Conservation (phyloP, 345 rosid species). For the Mercurialis annua region DNA sequence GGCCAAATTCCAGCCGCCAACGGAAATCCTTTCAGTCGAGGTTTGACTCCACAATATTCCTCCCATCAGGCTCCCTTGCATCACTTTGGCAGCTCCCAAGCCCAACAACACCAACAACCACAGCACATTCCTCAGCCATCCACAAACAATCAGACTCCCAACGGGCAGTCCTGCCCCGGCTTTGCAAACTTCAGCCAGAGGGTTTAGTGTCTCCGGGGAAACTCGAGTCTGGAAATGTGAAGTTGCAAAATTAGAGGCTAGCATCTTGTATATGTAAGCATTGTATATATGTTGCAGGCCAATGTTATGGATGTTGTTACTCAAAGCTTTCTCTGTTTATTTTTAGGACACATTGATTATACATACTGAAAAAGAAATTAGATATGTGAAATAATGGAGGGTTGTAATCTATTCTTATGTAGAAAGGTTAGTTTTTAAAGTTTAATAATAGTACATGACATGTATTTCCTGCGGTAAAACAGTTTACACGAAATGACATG, state of each 20-base stretch:
- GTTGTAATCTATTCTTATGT: constrained; percentile 6
- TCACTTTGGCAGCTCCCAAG: constrained; percentile 43
- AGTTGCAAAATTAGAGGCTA: constrained; percentile 10
- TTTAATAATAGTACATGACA: not conserved
- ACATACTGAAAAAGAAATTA: constrained; percentile 14
- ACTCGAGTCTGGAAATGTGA: not conserved
- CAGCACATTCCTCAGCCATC: constrained; percentile 37
- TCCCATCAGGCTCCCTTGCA: constrained; percentile 45
- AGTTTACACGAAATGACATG: too few species aligned
- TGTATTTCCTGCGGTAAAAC: not conserved
- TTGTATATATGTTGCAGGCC: constrained; percentile 19
- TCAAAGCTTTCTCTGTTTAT: not conserved
- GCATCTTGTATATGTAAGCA: constrained; percentile 21
- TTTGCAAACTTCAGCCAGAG: constrained; percentile 27
- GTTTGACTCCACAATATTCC: constrained; percentile 42
- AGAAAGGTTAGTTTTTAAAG: not conserved
- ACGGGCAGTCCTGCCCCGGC: constrained; percentile 44
- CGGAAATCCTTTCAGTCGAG: constrained; percentile 51
- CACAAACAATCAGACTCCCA: constrained; percentile 26
- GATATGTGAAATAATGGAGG: constrained; percentile 8
- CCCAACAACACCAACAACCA: constrained; percentile 40
- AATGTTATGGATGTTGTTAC: constrained; percentile 9
- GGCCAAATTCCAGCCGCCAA: constrained; percentile 60
- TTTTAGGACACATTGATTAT: constrained; percentile 8
- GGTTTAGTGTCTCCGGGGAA: not conserved